These are phyloP conservation scores for Neopestalotiopsis sp. DNA, from an alignment of 2,329 filamentous ascomycete genomes.

Conservation along the genomic window DNA sequence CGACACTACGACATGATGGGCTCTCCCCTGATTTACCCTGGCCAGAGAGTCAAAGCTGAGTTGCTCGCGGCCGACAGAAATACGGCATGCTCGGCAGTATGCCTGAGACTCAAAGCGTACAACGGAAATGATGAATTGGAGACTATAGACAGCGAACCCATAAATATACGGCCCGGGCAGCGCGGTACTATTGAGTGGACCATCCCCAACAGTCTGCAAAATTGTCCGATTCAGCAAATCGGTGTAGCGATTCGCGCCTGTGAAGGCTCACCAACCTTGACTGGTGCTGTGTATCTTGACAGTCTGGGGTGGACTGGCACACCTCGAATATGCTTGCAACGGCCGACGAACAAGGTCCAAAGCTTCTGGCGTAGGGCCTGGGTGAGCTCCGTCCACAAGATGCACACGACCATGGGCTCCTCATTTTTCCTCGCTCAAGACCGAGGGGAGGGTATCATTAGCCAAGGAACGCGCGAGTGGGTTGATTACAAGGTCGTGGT, in stretches of 20 bases:
- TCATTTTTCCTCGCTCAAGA: slow-evolving; percentile 34
- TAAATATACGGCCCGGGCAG: slow-evolving; percentile 18
- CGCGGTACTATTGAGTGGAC: slow-evolving; percentile 24
- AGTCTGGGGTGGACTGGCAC: slow-evolving; percentile 2
- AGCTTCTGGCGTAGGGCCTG: slow-evolving; percentile 34
- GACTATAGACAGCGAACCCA: not conserved
- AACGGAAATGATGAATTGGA: not conserved
- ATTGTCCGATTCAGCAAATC: slow-evolving; percentile 31
- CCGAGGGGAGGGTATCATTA: slow-evolving; percentile 35
- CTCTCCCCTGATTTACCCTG: slow-evolving; percentile 35
- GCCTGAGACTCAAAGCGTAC: not conserved
- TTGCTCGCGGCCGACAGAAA: slow-evolving; percentile 19
- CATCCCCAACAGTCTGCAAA: slow-evolving; percentile 27
- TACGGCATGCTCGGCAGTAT: slow-evolving; percentile 1
- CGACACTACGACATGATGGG: slow-evolving; percentile 29
- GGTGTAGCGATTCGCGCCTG: slow-evolving; percentile 25
- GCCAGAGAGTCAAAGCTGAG: slow-evolving; percentile 27
- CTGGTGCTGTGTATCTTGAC: not conserved
- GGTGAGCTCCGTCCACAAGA: slow-evolving; percentile 29
- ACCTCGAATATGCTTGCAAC: not conserved
- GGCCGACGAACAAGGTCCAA: slow-evolving; percentile 15
- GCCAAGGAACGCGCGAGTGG: slow-evolving; percentile 39
- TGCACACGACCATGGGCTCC: slow-evolving; percentile 24
- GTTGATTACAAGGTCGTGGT: slow-evolving; percentile 30
- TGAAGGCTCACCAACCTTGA: not conserved